Percentiles rank a stretch among this genome's conserved stretches.
phyloP scores from a whole-genome alignment of 2,329 filamentous ascomycete genomes.

The Ilyonectria sp. region DNA sequence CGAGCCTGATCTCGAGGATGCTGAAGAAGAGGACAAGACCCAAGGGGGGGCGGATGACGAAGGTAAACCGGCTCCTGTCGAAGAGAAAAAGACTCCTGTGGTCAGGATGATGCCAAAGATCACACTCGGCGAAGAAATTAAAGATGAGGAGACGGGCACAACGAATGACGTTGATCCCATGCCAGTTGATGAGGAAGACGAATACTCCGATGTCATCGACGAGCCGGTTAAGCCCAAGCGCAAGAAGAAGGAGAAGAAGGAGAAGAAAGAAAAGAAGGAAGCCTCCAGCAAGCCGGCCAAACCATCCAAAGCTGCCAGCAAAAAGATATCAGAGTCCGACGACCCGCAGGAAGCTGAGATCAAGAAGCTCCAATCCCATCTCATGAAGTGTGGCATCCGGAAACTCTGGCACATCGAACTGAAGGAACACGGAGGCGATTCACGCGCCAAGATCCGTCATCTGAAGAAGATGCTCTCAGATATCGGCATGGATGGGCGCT shows the following conservation, averaged over 20 bases:
- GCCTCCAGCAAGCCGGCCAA: constrained; percentile 45
- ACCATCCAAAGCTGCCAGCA: constrained; percentile 46
- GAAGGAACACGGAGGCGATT: constrained; percentile 78
- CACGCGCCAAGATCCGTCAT: constrained; percentile 85
- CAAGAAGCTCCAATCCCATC: constrained; percentile 88
- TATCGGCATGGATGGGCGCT: constrained; percentile 89
- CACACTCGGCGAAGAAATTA: constrained; percentile 40
- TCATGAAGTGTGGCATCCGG: constrained; percentile 91
- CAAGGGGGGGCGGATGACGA: constrained; percentile 1
- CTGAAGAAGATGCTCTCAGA: constrained; percentile 85
- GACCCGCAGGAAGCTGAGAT: constrained; percentile 83
- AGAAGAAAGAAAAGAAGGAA: constrained; percentile 47
- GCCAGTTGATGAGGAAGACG: constrained; percentile 55
- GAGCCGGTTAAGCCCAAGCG: constrained; percentile 74
- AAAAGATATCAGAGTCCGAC: constrained; percentile 52
- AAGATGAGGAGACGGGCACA: constrained; percentile 27
- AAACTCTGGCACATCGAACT: constrained; percentile 94
- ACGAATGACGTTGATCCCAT: constrained; percentile 36
- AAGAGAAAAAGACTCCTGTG: constrained; percentile 21
- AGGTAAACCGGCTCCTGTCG: constrained; percentile 13
- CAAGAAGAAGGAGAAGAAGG: constrained; percentile 63
- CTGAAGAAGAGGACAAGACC: constrained; percentile 1
- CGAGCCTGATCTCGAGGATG: constrained; percentile 22
- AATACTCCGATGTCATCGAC: constrained; percentile 75
- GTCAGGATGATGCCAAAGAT: constrained; percentile 24